A percentile compares a stretch with the other conserved stretches of the same genome.
These are phyloP conservation scores for Agrocybe chaxingu DNA, from an alignment of 768 basidiomycete genomes.

Conservation along the genomic window DNA sequence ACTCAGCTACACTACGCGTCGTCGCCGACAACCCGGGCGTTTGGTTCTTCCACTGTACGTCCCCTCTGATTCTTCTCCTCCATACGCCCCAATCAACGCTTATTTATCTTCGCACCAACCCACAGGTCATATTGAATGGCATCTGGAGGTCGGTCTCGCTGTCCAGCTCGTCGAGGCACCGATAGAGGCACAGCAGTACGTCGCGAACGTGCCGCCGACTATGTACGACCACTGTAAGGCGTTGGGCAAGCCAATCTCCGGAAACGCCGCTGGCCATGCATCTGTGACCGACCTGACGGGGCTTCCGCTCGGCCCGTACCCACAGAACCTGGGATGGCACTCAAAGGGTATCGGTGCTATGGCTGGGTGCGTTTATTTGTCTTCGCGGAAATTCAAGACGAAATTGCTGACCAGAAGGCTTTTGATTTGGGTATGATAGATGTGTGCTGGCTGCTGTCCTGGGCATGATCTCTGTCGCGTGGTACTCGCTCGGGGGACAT, in stretches of 20 bases:
- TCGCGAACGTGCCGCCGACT: constrained; percentile 47
- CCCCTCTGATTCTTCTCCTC: neutral
- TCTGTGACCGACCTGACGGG: constrained; percentile 69
- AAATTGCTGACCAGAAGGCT: neutral
- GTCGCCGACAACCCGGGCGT: constrained; percentile 91
- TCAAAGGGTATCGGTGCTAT: constrained; percentile 73
- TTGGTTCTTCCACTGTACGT: constrained; percentile 82
- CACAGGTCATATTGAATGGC: constrained; percentile 83
- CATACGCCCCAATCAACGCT: neutral
- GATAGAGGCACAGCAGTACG: constrained; percentile 55
- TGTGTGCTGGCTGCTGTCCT: constrained; percentile 81
- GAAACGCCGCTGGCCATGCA: constrained; percentile 85
- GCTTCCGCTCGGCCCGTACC: constrained; percentile 65
- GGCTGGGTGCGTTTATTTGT: constrained; percentile 48
- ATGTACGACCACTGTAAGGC: constrained; percentile 73
- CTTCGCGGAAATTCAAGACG: constrained; percentile 12
- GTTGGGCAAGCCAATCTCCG: constrained; percentile 54
- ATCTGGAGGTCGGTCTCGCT: constrained; percentile 81
- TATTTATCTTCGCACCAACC: neutral
- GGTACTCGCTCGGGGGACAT: constrained; percentile 79
- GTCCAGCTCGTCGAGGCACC: constrained; percentile 85
- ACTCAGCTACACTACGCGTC: constrained; percentile 72
- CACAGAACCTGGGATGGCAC: constrained; percentile 70
- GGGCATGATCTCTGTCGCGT: constrained; percentile 79
- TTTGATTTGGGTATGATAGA: constrained; percentile 30